Evolutionary conservation across 176 grass and related monocot species (phyloP).

Genomic region (Oryza meridionalis): DNA sequence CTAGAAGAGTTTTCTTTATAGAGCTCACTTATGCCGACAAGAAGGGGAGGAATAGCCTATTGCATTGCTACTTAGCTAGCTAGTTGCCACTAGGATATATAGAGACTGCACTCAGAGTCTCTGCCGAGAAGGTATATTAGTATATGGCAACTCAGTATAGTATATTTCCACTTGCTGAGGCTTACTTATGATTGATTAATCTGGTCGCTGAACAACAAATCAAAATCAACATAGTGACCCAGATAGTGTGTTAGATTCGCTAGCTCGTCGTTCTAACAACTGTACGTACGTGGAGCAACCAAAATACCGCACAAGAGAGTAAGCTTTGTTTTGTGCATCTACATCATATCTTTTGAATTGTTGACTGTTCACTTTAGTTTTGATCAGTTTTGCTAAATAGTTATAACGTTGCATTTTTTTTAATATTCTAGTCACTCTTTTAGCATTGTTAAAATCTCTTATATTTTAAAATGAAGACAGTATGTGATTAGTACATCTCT

Average conservation of each 20-base stretch:
- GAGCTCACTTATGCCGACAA: background rate
- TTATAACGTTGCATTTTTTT: too few relatives aligned
- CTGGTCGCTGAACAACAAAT: background rate
- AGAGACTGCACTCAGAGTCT: background rate
- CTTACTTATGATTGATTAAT: background rate
- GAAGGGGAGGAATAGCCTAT: background rate
- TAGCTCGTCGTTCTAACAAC: background rate
- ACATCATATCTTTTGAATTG: too few relatives aligned
- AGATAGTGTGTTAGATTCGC: background rate
- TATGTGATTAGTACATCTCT: too few relatives aligned
- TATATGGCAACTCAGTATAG: background rate
- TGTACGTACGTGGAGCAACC: background rate
- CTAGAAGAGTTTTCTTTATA: background rate
- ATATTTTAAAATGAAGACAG: too few relatives aligned
- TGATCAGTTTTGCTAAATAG: too few relatives aligned
- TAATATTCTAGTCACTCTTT: too few relatives aligned
- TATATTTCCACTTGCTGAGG: background rate
- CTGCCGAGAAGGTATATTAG: background rate
- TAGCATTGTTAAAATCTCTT: too few relatives aligned
- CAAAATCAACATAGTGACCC: background rate
- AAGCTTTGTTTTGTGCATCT: background rate
- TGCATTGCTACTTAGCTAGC: background rate
- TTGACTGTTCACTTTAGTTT: too few relatives aligned
- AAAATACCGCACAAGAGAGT: background rate
- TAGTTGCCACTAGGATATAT: background rate